These are phyloP conservation scores for Xylaria sp. DNA, from an alignment of 2,329 filamentous ascomycete species.

Conservation along the genomic window DNA sequence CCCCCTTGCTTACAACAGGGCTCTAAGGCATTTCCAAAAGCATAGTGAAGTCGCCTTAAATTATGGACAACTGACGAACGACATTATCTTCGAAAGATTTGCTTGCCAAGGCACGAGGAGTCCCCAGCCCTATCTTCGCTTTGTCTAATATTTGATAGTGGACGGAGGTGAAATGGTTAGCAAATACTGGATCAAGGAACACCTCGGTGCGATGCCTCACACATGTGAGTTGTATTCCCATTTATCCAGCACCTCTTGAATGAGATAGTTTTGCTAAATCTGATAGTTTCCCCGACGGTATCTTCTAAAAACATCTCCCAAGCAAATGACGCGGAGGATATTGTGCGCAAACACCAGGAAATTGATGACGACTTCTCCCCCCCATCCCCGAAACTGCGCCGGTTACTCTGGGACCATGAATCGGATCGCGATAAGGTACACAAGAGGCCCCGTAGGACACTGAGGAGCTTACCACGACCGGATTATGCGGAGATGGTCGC, in stretches of 20 bases:
- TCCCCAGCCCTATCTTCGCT: background rate
- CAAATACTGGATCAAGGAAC: constrained; percentile 48
- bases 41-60: constrained; percentile 36
- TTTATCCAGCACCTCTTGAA: background rate
- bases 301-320: constrained; percentile 21
- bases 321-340: constrained; percentile 27
- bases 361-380: constrained; percentile 41
- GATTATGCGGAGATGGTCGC: constrained; percentile 48
- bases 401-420: constrained; percentile 24
- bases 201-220: constrained; percentile 45
- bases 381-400: constrained; percentile 28
- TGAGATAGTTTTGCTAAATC: constrained; percentile 23
- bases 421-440: constrained; percentile 36
- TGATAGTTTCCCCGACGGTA: constrained; percentile 41
- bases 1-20: constrained; percentile 48
- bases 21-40: constrained; percentile 48
- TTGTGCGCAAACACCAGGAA: constrained; percentile 34
- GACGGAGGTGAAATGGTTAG: constrained; percentile 45
- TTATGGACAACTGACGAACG: constrained; percentile 44
- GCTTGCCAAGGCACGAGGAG: constrained; percentile 43
- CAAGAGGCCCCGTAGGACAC: constrained; percentile 42
- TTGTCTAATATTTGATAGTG: constrained; percentile 38
- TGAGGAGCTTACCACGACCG: constrained; percentile 42
- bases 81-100: constrained; percentile 49
- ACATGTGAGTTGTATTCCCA: constrained; percentile 43